A percentile compares a stretch with the other conserved stretches of the same genome.
These are phyloP conservation scores for Hamamelis virginiana DNA, from an alignment of 164 flowering plant genomes.

Conservation along the genomic window DNA sequence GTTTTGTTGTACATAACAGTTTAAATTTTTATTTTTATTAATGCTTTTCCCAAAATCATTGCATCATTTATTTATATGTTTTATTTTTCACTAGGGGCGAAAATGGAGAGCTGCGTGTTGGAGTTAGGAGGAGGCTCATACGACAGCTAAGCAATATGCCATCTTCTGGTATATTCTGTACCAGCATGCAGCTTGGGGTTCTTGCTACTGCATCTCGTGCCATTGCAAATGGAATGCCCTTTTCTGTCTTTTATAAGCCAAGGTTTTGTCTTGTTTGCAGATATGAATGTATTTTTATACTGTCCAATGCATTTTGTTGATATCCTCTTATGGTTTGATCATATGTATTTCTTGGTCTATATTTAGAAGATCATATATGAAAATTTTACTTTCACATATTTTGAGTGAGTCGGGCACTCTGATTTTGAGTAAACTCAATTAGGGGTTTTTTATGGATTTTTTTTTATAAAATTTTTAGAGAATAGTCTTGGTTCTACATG, in stretches of 20 bases:
- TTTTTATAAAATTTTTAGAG: too few species aligned
- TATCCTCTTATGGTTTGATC: too few species aligned
- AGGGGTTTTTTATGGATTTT: too few species aligned
- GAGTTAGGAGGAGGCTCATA: constrained; percentile 85
- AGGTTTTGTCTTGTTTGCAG: constrained; percentile 36
- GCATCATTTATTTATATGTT: not conserved
- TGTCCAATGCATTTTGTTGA: not conserved
- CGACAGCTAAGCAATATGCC: constrained; percentile 77
- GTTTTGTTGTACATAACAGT: constrained; percentile 5
- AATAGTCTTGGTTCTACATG: too few species aligned
- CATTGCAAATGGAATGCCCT: constrained; percentile 73
- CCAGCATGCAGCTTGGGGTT: constrained; percentile 98
- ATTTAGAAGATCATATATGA: too few species aligned
- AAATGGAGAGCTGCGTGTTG: constrained; percentile 90
- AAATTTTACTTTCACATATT: too few species aligned
- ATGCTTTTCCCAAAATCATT: not conserved
- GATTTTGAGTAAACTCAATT: too few species aligned
- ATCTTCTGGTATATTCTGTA: constrained; percentile 92
- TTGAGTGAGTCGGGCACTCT: too few species aligned
- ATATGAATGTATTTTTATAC: not conserved
- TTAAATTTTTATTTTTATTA: not conserved
- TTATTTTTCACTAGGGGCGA: constrained; percentile 58
- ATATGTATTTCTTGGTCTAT: too few species aligned
- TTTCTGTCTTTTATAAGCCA: constrained; percentile 88
- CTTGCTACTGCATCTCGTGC: constrained; percentile 98